Evolutionary conservation across 768 basidiomycete species (phyloP), one percentile per base, ranked within the genome.

Genomic region (Xerocomus brunneocitrinus): DNA sequence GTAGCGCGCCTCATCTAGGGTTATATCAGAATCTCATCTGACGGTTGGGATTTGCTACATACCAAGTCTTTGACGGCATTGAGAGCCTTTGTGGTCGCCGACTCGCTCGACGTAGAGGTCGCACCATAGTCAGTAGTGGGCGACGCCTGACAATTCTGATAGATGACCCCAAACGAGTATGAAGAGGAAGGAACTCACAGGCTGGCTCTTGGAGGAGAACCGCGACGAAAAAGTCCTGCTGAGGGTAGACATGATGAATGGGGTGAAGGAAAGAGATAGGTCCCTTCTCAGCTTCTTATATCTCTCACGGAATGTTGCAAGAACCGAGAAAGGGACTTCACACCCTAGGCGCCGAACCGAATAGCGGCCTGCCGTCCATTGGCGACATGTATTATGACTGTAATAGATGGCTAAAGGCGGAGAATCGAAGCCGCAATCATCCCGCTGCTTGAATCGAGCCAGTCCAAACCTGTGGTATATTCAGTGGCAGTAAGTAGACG

Each of bases 41-140:
- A 9, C 4, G 27, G 27, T 5, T 24, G 25, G 8, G 7, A 9
- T 30, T 13, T 22, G 41, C 60, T n/a, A 47, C 65, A 39, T 14
- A 65, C 69, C n/a, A 71, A 47, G 47, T 69, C 68, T 43, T 71
- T 69, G 39, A 69, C 13, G 30, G 57, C 66, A 5, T 50, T 35
- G 16, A 71, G 46, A 14, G 69, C 68, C 55, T 62, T 69, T 50
- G 51, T 5, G 1, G 59, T 57, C 4, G 7, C 54, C 10, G 62
- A 50, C 28, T 69, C 68, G 6, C 50, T 34, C 25, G 55, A 52
- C 14, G 50, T 40, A 3, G 56, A 35, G 13, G 49, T 4, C 12
- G 52, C 3, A 30, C 35, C 24, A 19, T 56, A 24, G 8, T 65
- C 65, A 16, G 40, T 7, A 24, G 47, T 38, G 39, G 68, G 53